These are phyloP conservation scores for Neltuma alba DNA, from an alignment of 306 rosid species.

Conservation along the genomic window DNA sequence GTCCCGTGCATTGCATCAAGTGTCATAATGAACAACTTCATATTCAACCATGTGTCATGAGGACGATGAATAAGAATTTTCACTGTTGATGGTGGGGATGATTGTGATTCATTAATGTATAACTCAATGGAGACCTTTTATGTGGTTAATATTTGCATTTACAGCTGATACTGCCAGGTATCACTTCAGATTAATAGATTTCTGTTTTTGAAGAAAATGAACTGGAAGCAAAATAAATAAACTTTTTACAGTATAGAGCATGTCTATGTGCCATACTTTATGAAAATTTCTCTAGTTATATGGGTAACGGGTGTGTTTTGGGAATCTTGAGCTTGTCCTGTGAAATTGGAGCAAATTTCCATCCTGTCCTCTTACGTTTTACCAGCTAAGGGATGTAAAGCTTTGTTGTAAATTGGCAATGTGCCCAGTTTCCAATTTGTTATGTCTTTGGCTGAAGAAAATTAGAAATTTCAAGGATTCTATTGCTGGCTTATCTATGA, in stretches of 20 bases:
- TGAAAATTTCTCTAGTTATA: neutral
- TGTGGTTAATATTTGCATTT: neutral
- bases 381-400: neutral
- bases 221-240: neutral
- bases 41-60: no score
- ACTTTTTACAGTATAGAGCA: neutral
- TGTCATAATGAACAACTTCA: no score
- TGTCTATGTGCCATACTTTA: neutral
- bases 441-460: slow-evolving; percentile 8
- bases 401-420: no score
- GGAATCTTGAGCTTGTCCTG: slow-evolving; percentile 1
- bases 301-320: neutral
- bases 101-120: no score
- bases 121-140: no score
- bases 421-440: neutral
- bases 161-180: neutral
- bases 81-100: no score
- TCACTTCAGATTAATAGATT: neutral
- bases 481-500: neutral
- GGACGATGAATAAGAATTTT: no score
- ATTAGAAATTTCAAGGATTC: neutral
- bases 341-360: slow-evolving; percentile 3
- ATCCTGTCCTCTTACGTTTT: neutral
- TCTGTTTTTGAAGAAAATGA: neutral
- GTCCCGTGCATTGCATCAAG: no score